Percentiles rank a stretch among this genome's conserved stretches.
phyloP scores from a whole-genome alignment of 805 yeast genomes.

The Sugiyamaella boreocaroliniensis region DNA sequence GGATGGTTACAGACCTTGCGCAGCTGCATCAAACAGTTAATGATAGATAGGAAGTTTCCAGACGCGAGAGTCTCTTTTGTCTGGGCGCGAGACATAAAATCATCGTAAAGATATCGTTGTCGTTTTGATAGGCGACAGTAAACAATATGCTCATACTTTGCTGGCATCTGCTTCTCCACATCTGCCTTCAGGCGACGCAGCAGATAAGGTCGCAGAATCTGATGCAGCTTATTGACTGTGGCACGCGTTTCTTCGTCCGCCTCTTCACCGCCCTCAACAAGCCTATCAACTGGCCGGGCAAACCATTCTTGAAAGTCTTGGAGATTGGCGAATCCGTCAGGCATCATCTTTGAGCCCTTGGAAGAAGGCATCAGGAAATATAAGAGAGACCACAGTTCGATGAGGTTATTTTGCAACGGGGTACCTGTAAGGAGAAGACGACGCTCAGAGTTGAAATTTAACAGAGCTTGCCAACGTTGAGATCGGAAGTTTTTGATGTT shows the following conservation, averaged over 20 bases:
- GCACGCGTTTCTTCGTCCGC: constrained; percentile 60
- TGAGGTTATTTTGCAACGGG: constrained; percentile 88
- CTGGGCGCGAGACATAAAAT: constrained; percentile 94
- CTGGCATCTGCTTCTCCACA: constrained; percentile 99
- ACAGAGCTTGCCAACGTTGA: constrained; percentile 91
- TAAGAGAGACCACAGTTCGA: constrained; percentile 92
- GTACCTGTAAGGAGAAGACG: constrained; percentile 91
- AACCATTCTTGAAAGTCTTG: constrained; percentile 98
- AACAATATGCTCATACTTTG: constrained; percentile 89
- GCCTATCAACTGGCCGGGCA: constrained; percentile 91
- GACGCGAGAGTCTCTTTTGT: constrained; percentile 89
- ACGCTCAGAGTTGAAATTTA: constrained; percentile 88
- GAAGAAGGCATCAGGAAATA: constrained; percentile 95
- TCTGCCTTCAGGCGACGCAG: constrained; percentile 89
- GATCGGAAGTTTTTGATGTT: constrained; percentile 94
- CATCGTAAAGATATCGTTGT: constrained; percentile 88
- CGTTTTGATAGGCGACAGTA: constrained; percentile 89
- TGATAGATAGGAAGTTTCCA: constrained; percentile 90
- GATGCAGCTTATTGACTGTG: constrained; percentile 85
- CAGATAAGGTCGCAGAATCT: constrained; percentile 86
- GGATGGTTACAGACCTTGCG: constrained; percentile 97
- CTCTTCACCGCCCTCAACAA: constrained; percentile 69
- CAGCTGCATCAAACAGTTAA: constrained; percentile 95
- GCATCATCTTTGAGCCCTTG: constrained; percentile 53
- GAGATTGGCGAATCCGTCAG: constrained; percentile 92